Evolutionary conservation across 495 filamentous ascomycete species (phyloP).

Genomic region (Pseudomonodictys pantanalensis): DNA sequence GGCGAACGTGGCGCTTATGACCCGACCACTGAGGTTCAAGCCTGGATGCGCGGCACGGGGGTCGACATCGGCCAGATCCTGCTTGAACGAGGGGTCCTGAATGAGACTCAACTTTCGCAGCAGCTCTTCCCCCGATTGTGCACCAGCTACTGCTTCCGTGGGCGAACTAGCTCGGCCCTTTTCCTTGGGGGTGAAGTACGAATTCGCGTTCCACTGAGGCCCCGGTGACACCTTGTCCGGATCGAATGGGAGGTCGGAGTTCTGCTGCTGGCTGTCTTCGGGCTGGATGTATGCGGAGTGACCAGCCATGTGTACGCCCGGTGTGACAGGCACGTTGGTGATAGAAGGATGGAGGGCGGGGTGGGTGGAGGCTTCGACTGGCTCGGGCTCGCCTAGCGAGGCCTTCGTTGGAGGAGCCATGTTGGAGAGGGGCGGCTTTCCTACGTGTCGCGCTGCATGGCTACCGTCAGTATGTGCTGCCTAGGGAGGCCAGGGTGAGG

Average conservation of each 20-base stretch:
- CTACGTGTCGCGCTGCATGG: slow-evolving; percentile 16
- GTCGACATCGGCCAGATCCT: slow-evolving; percentile 57
- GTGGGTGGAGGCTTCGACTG: slow-evolving; percentile 14
- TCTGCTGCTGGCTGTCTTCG: slow-evolving; percentile 5
- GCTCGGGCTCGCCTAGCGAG: slow-evolving; percentile 2
- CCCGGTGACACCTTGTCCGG: slow-evolving; percentile 10
- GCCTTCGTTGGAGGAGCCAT: slow-evolving; percentile 13
- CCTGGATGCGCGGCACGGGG: slow-evolving; percentile 62
- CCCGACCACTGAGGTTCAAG: slow-evolving; percentile 70
- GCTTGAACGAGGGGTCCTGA: slow-evolving; percentile 42
- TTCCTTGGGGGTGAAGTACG: slow-evolving; percentile 27
- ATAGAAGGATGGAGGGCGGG: slow-evolving; percentile 37
- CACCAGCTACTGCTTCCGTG: slow-evolving; percentile 50
- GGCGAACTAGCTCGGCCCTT: slow-evolving; percentile 37
- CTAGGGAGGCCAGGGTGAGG: background rate
- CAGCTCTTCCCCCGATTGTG: slow-evolving; percentile 57
- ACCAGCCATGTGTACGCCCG: slow-evolving; percentile 35
- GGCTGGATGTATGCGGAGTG: slow-evolving; percentile 34
- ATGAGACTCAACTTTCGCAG: slow-evolving; percentile 61
- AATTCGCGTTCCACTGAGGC: slow-evolving; percentile 38
- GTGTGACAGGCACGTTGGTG: slow-evolving; percentile 39
- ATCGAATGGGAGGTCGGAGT: slow-evolving; percentile 20
- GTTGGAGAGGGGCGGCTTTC: background rate
- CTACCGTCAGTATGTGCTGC: slow-evolving; percentile 2
- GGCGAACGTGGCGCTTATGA: slow-evolving; percentile 85